Percentiles rank a stretch among this genome's conserved stretches.
phyloP scores from a whole-genome alignment of 1,139 yeast species.

The Geotrichum macrosporum region DNA sequence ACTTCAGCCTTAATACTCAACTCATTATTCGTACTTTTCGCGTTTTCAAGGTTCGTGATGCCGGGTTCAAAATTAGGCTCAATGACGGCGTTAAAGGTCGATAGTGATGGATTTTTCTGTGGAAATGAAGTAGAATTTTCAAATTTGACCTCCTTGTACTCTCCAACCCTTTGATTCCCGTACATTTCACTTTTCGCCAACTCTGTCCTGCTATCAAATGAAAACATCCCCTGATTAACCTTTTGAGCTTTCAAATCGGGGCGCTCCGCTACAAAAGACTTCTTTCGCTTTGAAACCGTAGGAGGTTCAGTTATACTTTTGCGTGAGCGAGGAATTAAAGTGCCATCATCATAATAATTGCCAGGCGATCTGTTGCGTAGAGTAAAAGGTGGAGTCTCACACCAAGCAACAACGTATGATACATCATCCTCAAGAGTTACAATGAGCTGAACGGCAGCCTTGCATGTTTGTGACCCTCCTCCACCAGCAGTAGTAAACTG shows the following conservation, averaged over 20 bases:
- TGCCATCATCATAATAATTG: conserved; percentile 19
- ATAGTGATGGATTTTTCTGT: too few relatives aligned
- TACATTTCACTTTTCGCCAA: not conserved
- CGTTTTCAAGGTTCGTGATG: too few relatives aligned
- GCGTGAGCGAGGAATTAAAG: conserved; percentile 13
- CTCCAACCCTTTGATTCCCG: not conserved
- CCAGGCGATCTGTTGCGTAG: conserved; percentile 20
- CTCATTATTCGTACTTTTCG: not conserved
- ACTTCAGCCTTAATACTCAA: too few relatives aligned
- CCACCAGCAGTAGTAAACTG: conserved; percentile 22
- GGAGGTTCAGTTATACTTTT: conserved; percentile 3
- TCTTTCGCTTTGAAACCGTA: conserved; percentile 3
- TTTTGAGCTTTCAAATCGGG: conserved; percentile 16
- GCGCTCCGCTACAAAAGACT: conserved; percentile 16
- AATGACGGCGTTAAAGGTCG: not conserved
- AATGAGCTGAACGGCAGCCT: conserved; percentile 19
- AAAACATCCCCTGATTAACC: conserved; percentile 1
- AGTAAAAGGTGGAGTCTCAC: conserved; percentile 21
- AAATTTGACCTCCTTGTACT: conserved; percentile 9
- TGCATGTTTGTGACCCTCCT: conserved; percentile 19
- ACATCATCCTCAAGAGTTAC: conserved; percentile 17
- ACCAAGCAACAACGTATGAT: conserved; percentile 22
- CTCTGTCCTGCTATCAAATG: conserved; percentile 2
- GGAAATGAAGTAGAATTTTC: conserved; percentile 5
- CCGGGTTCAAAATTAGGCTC: too few relatives aligned